These are phyloP conservation scores for Globisporangium carolinianum DNA, from an alignment of 352 stramenopile genomes.

Conservation along the genomic window DNA sequence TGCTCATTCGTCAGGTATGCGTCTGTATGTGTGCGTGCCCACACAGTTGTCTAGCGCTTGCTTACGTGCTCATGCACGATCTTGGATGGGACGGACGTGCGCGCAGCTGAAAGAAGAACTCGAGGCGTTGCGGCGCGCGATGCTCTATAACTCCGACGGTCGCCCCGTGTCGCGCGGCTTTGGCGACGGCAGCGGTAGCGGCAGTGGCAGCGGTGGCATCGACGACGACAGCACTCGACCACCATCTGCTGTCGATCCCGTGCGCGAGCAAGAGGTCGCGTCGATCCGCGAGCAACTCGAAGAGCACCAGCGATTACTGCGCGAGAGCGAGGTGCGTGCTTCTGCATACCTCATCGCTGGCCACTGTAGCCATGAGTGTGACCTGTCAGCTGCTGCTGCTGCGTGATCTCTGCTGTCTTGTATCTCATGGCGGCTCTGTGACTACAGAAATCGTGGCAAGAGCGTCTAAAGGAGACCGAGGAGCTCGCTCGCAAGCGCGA, in stretches of 20 bases:
- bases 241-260: slow-evolving; percentile 26
- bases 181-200: slow-evolving; percentile 14
- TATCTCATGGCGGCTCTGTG: background rate
- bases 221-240: slow-evolving; percentile 17
- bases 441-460: slow-evolving; percentile 69
- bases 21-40: background rate
- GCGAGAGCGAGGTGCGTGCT: slow-evolving; percentile 58
- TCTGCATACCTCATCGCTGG: background rate
- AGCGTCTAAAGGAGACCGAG: slow-evolving; percentile 73
- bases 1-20: slow-evolving; percentile 72
- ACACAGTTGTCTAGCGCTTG: too few relatives aligned
- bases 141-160: slow-evolving; percentile 56
- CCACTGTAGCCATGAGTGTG: too few relatives aligned
- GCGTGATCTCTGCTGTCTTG: background rate
- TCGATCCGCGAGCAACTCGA: slow-evolving; percentile 68
- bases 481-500: slow-evolving; percentile 75
- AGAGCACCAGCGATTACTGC: slow-evolving; percentile 64
- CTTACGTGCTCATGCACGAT: too few relatives aligned
- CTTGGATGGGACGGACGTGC: background rate
- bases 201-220: slow-evolving; percentile 12
- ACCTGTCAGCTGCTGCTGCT: background rate
- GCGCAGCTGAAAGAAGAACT: slow-evolving; percentile 76
- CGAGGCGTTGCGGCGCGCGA: slow-evolving; percentile 54
- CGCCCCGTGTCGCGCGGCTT: slow-evolving; percentile 44
- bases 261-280: slow-evolving; percentile 48